A percentile compares a stretch with the other conserved stretches of the same genome.
Conservation (phyloP, 2,329 filamentous ascomycete species). For the Thyridium curvatum region DNA sequence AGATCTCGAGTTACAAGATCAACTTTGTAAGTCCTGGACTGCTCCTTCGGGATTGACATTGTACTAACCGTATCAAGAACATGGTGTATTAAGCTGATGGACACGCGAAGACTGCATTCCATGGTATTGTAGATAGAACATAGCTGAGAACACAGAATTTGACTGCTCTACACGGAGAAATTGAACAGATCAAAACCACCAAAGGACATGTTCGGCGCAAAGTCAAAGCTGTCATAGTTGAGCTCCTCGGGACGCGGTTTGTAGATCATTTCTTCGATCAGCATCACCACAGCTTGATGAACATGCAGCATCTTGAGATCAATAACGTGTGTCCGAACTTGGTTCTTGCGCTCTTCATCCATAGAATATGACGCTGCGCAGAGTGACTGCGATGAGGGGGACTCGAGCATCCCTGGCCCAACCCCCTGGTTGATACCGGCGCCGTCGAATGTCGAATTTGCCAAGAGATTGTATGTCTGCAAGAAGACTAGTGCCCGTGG, state of each 20-base stretch:
- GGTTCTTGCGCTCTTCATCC: not conserved
- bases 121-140: too few species aligned
- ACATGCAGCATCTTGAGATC: conserved; percentile 1
- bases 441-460: too few species aligned
- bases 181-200: conserved; percentile 1
- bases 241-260: not conserved
- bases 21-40: not conserved
- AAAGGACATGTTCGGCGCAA: not conserved
- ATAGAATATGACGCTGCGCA: not conserved
- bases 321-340: not conserved
- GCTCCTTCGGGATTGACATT: not conserved
- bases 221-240: not conserved
- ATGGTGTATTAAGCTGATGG: not conserved
- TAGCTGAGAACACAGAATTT: not conserved
- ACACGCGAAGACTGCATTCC: too few species aligned
- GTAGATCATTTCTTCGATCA: conserved; percentile 1
- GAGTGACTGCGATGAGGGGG: too few species aligned
- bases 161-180: not conserved
- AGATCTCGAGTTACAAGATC: conserved; percentile 1
- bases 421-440: too few species aligned
- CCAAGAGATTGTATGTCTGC: too few species aligned
- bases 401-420: too few species aligned
- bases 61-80: not conserved
- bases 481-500: too few species aligned
- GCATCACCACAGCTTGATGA: not conserved